Evolutionary conservation across 2,329 filamentous ascomycete species (phyloP), one percentile per base, ranked within the genome.

Genomic region (Trichophyton benhamiae): DNA sequence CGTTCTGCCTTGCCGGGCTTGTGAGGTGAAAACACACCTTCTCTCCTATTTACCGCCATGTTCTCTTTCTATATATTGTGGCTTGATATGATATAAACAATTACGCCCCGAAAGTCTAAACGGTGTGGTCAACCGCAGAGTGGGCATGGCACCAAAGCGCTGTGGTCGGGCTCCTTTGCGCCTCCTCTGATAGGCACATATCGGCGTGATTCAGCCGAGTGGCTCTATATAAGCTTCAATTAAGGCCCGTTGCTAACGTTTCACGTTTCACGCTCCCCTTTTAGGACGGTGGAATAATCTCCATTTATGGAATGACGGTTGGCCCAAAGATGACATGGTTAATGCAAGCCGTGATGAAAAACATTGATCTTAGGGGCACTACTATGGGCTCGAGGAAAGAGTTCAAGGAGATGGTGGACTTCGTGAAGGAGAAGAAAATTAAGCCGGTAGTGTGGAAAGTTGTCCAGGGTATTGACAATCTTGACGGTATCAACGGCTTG

Each of bases 311-410:
- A 63, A 96, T 97, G 92, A 97, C 92, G 0, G 77, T 88, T 1
- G 78, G 80, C 0, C 91, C 92, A 1, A 89, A 87, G 76, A 92
- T 95, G 86, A 84, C 89, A 59, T 96, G 89, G 82, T 69, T 83
- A 11, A 96, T 96, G 88, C 75, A 79, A 63, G 91, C 91, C 0
- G 87, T 94, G 13, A 75, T 97, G 63, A 88, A 87, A 73, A 96
- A 97, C 69, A 82, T 96, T 60, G 92, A 97, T 67, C 80, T 97
- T 30, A 82, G 83, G 57, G 92, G 94, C 17, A 86, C 83, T 13
- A 96, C 91, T 0, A 96, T 97, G 91, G 92, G 92, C 0, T 95
- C 89, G 30, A 82, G 88, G 52, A 85, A 83, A 70, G 94, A 97
- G 75, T 97, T 96, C 70, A 79, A 79, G n/a, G 89, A 94, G 22